Evolutionary conservation across 495 filamentous ascomycete species (phyloP).

Genomic region (Lineolata rhizophorae): DNA sequence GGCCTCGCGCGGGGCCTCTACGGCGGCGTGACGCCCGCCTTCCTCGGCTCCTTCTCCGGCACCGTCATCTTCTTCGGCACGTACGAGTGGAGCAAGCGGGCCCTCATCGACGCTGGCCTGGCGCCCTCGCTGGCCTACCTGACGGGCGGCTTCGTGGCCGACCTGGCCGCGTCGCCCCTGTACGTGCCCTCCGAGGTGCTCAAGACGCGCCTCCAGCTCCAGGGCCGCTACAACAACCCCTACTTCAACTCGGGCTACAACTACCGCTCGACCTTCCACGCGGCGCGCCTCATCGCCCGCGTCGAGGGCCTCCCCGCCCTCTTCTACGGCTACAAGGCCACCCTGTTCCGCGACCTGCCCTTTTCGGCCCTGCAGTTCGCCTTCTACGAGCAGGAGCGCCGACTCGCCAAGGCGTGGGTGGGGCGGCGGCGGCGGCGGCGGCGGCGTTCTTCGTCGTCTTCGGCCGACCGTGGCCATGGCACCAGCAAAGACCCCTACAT

Average conservation of each 20-base stretch:
- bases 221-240: slow-evolving; percentile 88
- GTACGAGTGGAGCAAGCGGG: slow-evolving; percentile 85
- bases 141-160: slow-evolving; percentile 71
- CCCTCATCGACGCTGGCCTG: slow-evolving; percentile 64
- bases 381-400: slow-evolving; percentile 89
- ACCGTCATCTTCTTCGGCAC: slow-evolving; percentile 90
- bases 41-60: slow-evolving; percentile 80
- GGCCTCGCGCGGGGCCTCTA: slow-evolving; percentile 78
- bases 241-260: slow-evolving; percentile 84
- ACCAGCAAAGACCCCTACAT: too few relatives aligned
- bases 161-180: slow-evolving; percentile 72
- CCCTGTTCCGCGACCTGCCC: slow-evolving; percentile 81
- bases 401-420: slow-evolving; percentile 50
- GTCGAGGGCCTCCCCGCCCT: slow-evolving; percentile 84
- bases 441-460: too few relatives aligned
- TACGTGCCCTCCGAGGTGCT: slow-evolving; percentile 95
- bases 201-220: slow-evolving; percentile 85
- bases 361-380: slow-evolving; percentile 94
- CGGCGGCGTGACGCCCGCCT: slow-evolving; percentile 71
- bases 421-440: too few relatives aligned
- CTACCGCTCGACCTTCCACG: slow-evolving; percentile 76
- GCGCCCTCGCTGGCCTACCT: slow-evolving; percentile 67
- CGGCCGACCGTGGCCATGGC: too few relatives aligned
- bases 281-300: slow-evolving; percentile 84
- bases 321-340: slow-evolving; percentile 89